Percentiles rank a stretch among this genome's conserved stretches.
Evolutionary conservation across 2,329 filamentous ascomycete species (phyloP).

Genomic region (Dothideomycetes sp.): DNA sequence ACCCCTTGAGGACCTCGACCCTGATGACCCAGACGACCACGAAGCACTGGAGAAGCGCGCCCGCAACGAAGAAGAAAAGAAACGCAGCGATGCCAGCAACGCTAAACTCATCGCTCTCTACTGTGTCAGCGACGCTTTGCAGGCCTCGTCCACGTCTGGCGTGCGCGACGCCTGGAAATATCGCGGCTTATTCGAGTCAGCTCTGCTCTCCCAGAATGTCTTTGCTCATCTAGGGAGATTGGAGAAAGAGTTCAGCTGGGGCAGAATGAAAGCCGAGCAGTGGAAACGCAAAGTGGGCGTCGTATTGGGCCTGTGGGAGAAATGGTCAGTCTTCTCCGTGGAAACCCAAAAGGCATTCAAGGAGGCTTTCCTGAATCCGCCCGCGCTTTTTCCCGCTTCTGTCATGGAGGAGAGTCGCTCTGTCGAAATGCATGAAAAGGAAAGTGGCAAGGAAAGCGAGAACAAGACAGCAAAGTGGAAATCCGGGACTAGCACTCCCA

Average conservation of each 20-base stretch:
- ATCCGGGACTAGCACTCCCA: neutral
- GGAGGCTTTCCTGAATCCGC: constrained; percentile 60
- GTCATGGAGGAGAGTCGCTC: too few relatives aligned
- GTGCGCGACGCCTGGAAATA: constrained; percentile 82
- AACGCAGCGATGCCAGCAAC: constrained; percentile 29
- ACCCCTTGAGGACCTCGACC: constrained; percentile 22
- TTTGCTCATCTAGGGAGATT: constrained; percentile 69
- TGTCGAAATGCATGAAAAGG: neutral
- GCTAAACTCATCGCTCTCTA: constrained; percentile 75
- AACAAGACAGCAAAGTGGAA: neutral
- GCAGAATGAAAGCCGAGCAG: constrained; percentile 69
- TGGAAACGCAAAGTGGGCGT: constrained; percentile 67
- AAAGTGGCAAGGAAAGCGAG: neutral
- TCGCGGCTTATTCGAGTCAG: constrained; percentile 64
- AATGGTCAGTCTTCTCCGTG: constrained; percentile 57
- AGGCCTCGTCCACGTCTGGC: constrained; percentile 62
- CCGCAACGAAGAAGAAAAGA: constrained; percentile 16
- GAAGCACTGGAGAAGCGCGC: neutral
- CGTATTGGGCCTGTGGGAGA: constrained; percentile 59
- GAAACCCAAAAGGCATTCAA: constrained; percentile 63
- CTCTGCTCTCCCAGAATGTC: constrained; percentile 54
- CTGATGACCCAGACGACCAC: constrained; percentile 26
- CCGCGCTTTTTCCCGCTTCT: too few relatives aligned
- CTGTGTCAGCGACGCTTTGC: constrained; percentile 68
- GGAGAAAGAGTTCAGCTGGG: constrained; percentile 64